Evolutionary conservation across 441 rosid species (phyloP).

Genomic region (Daphne laureola): DNA sequence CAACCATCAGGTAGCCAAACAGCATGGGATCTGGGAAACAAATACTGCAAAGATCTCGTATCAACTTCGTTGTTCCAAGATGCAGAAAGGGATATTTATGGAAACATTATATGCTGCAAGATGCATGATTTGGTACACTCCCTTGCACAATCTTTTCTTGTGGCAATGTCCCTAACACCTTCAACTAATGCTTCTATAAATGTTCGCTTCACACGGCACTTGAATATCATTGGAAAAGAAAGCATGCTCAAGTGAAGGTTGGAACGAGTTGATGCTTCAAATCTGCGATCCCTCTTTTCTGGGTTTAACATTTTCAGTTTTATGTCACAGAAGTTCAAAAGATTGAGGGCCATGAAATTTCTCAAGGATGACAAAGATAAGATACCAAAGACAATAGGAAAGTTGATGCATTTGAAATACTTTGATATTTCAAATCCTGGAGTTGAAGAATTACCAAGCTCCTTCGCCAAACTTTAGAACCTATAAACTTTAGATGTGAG

Average conservation of each 20-base stretch:
- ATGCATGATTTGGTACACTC: conserved; percentile 15
- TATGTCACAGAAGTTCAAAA: neutral
- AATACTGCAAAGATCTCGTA: neutral
- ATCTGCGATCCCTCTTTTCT: neutral
- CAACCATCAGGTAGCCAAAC: neutral
- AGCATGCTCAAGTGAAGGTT: neutral
- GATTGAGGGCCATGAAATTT: neutral
- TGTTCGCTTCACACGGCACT: neutral
- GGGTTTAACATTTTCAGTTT: too few species aligned
- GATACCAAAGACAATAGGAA: conserved; percentile 3
- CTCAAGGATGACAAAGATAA: neutral
- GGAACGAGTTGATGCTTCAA: neutral
- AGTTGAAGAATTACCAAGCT: neutral
- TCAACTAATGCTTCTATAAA: neutral
- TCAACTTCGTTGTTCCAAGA: conserved; percentile 11
- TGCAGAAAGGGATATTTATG: conserved; percentile 1
- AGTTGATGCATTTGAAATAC: conserved; percentile 14
- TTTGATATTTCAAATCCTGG: conserved; percentile 8
- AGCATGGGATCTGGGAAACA: conserved; percentile 5
- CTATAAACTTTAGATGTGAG: conserved; percentile 1
- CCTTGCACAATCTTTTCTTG: conserved; percentile 1
- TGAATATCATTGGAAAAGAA: neutral
- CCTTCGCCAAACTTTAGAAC: neutral
- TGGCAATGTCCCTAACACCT: neutral
- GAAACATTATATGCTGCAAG: conserved; percentile 1